Base-by-base conservation (phyloP, 345 rosid species). In the Anastatica hierochuntica region DNA sequence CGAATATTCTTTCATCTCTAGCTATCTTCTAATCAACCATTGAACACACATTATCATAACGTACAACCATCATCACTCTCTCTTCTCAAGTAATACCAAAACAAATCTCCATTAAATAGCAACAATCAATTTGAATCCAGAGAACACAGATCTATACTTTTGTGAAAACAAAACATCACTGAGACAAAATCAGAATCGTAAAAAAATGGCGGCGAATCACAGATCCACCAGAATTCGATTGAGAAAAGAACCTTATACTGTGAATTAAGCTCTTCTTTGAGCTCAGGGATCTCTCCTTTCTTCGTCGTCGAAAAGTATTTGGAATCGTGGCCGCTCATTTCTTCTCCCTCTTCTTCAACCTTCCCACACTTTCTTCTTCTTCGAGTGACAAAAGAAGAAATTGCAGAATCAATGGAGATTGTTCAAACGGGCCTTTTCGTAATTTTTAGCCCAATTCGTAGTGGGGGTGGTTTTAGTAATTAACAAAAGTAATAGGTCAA, bases 211-310 rank as follows among this genome's bases (percentile, higher is more conserved):
- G 45, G 36, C 33, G 34, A 56, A 56, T 49, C 63, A 64, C 51
- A 56, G 69, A 64, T 56, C 52, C 31, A 36, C 5, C 24, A 10
- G 43, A 40, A 10, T 47, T 10, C 27, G 43, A 44, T 35, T 53
- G 26, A 48, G 60, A 21, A 26, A 27, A 36, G 61, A 36, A 90
- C 96, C 89, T 84, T 90, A 69, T 87, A 84, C 78, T 87, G 98
- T 14, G 96, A 87, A 84, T 87, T 90, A 19, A 89, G 89, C 76
- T 89, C 95, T 60, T 89, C 94, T 70, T 85, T 89, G 59, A 85
- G 94, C 70, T 90, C 98, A 53, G 89, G 92, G 77, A 90, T 90
- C 74, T 90, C 97, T 24, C 96, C 95, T 72, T 90, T 90, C 88
- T 90, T 90, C 59, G 95, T 87, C 2, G 94, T 86, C 34, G 96